Base-by-base conservation (phyloP, 2,329 filamentous ascomycete species). In the Fusarium aywerte region DNA sequence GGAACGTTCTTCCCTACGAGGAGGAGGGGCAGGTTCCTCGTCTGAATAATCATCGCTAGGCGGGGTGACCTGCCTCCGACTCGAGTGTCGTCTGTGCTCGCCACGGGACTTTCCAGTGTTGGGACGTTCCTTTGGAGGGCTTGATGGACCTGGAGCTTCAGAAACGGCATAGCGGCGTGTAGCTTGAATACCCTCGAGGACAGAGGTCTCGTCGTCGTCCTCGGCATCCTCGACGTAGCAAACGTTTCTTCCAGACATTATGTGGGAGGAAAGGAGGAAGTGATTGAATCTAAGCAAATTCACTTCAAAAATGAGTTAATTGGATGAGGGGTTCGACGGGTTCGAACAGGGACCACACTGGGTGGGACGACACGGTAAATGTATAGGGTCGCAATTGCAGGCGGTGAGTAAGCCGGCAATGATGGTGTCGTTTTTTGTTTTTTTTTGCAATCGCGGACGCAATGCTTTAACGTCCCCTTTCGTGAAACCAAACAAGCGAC, bases 181-280 rank as follows among this genome's bases (percentile, higher is more conserved):
- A 59, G 77, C 76, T 62, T 73, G 74, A 20, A 78, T 79, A 42
- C 79, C 80, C 65, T 76, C 76, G 38, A 80, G 76, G 35, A 80
- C 74, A 33, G 79, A 75, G 53, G 81, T 81, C 38, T 80, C 83
- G 13, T 79, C 76, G 49, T 86, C 84, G 69, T 86, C 83, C 70
- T 86, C 83, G 44, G 78, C 82, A 56, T 86, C 85, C 74, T 87
- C 81, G 58, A 85, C 78, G 73, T 81, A 81, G 58, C 81, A 80
- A 54, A 82, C 76, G 69, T 77, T 68, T 27, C 76, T 73, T 57
- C 29, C 25, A 27, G 82, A 77, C 83, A 86, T 86, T 73, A 73
- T 77, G 75, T 67, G 49, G 63, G 45, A 63, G 51, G 48, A 65
- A 9, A 40, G 33, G 53, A 45, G 54, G 42, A 48, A 64, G 49